These are phyloP conservation scores for Termitomyces sp. DNA, from an alignment of 768 basidiomycete genomes.

Conservation along the genomic window DNA sequence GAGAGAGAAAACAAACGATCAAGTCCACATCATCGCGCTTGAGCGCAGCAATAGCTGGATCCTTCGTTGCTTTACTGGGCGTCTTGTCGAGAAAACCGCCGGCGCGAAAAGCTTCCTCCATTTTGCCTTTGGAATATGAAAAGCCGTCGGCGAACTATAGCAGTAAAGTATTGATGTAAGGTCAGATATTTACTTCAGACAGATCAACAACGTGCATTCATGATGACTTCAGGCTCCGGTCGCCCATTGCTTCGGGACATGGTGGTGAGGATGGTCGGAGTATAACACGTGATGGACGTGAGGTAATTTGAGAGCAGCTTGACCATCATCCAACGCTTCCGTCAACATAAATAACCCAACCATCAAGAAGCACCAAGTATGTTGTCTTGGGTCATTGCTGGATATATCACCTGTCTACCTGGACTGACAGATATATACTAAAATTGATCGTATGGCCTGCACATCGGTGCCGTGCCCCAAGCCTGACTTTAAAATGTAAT, in stretches of 20 bases:
- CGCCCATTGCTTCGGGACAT: constrained; percentile 19
- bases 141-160: constrained; percentile 59
- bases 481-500: no score
- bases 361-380: no score
- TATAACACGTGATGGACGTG: neutral
- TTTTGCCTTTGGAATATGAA: constrained; percentile 59
- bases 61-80: constrained; percentile 42
- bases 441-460: no score
- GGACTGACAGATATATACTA: no score
- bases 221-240: constrained; percentile 38
- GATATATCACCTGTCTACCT: no score
- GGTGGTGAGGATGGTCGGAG: neutral
- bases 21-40: constrained; percentile 64
- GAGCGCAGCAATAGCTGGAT: constrained; percentile 26
- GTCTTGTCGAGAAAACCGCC: constrained; percentile 54
- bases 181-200: neutral
- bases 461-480: no score
- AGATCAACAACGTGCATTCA: constrained; percentile 41
- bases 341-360: no score
- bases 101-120: constrained; percentile 59
- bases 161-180: neutral
- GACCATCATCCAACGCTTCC: no score
- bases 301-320: no score
- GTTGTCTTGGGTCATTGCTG: no score
- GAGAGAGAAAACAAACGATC: constrained; percentile 37